These are phyloP conservation scores for Talaromyces sp. DNA, from an alignment of 2,329 filamentous ascomycete genomes.

Conservation along the genomic window DNA sequence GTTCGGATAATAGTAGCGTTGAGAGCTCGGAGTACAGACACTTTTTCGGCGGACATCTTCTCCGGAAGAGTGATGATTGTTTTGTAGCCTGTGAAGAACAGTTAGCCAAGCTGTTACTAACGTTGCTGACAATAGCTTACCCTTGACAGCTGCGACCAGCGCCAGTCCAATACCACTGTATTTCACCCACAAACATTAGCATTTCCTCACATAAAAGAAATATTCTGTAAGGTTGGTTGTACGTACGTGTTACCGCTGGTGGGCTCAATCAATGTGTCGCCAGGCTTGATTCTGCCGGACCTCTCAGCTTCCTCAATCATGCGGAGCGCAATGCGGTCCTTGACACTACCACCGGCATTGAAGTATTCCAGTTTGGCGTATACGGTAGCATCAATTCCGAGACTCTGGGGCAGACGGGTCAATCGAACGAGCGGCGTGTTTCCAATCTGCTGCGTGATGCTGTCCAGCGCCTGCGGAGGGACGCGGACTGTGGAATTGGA, in stretches of 20 bases:
- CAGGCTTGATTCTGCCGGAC: slow-evolving; percentile 88
- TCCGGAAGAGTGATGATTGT: slow-evolving; percentile 98
- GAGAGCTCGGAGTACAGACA: slow-evolving; percentile 85
- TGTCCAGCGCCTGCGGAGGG: slow-evolving; percentile 55
- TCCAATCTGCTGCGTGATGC: slow-evolving; percentile 82
- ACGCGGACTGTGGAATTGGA: slow-evolving; percentile 30
- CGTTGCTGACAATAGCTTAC: slow-evolving; percentile 12
- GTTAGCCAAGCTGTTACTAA: neutral
- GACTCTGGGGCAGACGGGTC: slow-evolving; percentile 85
- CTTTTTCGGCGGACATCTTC: slow-evolving; percentile 99
- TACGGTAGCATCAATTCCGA: slow-evolving; percentile 82
- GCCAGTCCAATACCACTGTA: slow-evolving; percentile 79
- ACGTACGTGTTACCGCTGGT: slow-evolving; percentile 85
- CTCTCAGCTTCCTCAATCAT: slow-evolving; percentile 97
- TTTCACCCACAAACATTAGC: neutral
- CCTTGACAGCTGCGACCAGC: slow-evolving; percentile 90
- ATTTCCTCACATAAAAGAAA: neutral
- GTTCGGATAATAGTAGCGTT: slow-evolving; percentile 97
- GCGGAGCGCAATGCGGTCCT: slow-evolving; percentile 89
- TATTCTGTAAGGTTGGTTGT: slow-evolving; percentile 6
- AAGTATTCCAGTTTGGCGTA: slow-evolving; percentile 91
- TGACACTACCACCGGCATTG: slow-evolving; percentile 90
- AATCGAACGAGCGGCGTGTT: slow-evolving; percentile 93
- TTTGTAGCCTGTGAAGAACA: slow-evolving; percentile 61
- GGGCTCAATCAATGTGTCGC: slow-evolving; percentile 94